Base-by-base conservation (phyloP, 768 basidiomycete genomes). In the Lactarius hengduanensis region DNA sequence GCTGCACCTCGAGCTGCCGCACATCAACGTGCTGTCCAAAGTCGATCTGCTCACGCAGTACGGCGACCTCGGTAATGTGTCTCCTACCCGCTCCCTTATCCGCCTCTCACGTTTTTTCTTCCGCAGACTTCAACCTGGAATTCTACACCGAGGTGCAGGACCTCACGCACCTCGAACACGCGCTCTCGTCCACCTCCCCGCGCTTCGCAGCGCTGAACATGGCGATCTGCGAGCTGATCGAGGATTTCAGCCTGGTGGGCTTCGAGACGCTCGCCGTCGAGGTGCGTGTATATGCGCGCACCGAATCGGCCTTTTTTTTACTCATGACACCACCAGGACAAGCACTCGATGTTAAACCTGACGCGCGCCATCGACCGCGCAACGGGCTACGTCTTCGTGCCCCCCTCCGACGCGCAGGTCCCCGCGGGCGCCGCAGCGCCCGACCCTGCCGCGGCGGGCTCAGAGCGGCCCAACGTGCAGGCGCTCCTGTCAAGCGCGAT, bases 131-230 rank as follows among this genome's bases (percentile, higher is more conserved):
- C 81, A 97, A 96, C 73, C 88, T 99, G 34, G 92, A 94, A 70
- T 99, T 92, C 76, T 98, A 98, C 76, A 98, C 97, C 50, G 95
- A 99, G 77, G 97, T 97, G 0, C 95, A 97, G 76, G 96, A 99
- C 74, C 82, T 99, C 0, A 89, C 90, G 1, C 89, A 98, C 75
- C 85, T 99, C 26, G 86, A 92, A 70, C 89, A 88, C 68, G 79
- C 86, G 0, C 84, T 98, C 18, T 81, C 83, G 20, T 80, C 86
- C 0, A 74, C 85, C 1, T 83, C 90, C 0, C 86, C 89, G 1
- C 86, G 87, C 45, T 97, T 86, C 72, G 79, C 83, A 0, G 86
- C 87, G 9, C 78, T 99, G 55, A 98, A 98, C 75, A 86, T 90
- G 83, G 90, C 91, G 0, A 88, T 98, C 74, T 90, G 93, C 65